phyloP scores from a whole-genome alignment of 306 rosid species.

The Corylus avellana region DNA sequence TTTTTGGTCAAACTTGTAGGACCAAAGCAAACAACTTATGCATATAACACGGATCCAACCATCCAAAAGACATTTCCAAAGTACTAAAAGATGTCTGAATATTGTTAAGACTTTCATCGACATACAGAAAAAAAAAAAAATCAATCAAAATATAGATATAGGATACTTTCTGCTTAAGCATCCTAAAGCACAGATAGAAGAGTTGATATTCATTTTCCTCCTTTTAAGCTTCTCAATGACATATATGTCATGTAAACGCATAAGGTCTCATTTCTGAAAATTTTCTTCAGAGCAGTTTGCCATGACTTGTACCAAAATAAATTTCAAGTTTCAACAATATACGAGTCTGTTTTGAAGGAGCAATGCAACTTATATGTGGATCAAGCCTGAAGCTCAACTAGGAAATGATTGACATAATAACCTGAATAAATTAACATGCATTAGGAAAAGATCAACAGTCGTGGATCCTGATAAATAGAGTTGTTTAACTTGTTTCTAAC shows the following conservation, averaged over 20 bases:
- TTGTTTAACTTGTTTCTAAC: not conserved
- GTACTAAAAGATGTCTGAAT: not conserved
- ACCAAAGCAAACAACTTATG: not conserved
- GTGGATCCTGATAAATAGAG: not conserved
- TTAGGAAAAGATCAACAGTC: not conserved
- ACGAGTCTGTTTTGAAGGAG: not conserved
- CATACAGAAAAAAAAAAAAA: not conserved
- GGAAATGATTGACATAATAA: not conserved
- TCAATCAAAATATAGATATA: too few relatives aligned
- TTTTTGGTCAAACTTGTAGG: not conserved
- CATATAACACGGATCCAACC: not conserved
- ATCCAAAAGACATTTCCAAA: not conserved
- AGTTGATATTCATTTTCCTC: not conserved
- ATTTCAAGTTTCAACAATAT: not conserved
- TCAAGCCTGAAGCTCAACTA: conserved; percentile 10
- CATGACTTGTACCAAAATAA: not conserved
- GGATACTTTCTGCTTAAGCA: too few relatives aligned
- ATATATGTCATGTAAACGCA: not conserved
- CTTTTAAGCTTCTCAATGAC: not conserved
- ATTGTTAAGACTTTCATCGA: not conserved
- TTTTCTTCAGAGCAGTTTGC: not conserved
- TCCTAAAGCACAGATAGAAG: too few relatives aligned
- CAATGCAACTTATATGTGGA: not conserved
- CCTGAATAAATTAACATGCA: not conserved
- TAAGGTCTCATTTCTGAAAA: not conserved